Base-by-base conservation (phyloP, 805 yeast species). In the Diddensiella transvaalensis region DNA sequence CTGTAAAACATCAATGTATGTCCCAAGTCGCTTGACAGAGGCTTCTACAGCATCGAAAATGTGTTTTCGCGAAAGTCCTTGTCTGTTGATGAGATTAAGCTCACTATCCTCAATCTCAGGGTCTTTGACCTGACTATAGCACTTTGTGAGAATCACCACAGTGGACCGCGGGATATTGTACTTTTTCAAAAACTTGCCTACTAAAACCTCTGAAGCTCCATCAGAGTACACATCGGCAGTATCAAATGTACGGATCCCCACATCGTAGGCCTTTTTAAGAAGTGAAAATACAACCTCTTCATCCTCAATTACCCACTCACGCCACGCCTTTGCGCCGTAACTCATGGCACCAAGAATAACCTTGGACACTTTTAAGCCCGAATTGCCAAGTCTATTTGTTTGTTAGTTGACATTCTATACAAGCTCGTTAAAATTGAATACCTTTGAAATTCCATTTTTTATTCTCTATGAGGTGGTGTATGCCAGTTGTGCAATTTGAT, bases 131-230 rank as follows among this genome's bases (percentile, higher is more conserved):
- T 67, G 62, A 11, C 11, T 17, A 49, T 49, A 72, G 13, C 62
- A 57, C 62, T 81, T 81, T 22, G 82, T 64, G 53, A 80, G 50
- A 47, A 80, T 79, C n/a, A 80, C 82, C 44, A 80, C 73, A 38
- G 70, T 71, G 35, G 76, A 78, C 53, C 85, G 69, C 4, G 71
- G 71, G 54, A 80, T 80, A 33, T 73, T 65, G 64, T 69, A 79
- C 47, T 70, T 67, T 53, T 71, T 69, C 51, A 80, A 55, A 55
- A 79, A 80, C 58, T 78, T 77, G 13, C 82, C 79, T 8, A 80
- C 42, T 2, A 78, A 51, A 3, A 60, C 56, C 59, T 79, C 84
- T 22, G 79, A 72, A 2, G 51, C 45, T 3, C 78, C 79, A 54
- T 69, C 64, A 23, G 76, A 71, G 54, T 74, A 74, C 3, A 60